Evolutionary conservation across 371 early-diverging fungal genomes (phyloP), one percentile per base, ranked within the genome.

Genomic region (Lichtheimia corymbifera): DNA sequence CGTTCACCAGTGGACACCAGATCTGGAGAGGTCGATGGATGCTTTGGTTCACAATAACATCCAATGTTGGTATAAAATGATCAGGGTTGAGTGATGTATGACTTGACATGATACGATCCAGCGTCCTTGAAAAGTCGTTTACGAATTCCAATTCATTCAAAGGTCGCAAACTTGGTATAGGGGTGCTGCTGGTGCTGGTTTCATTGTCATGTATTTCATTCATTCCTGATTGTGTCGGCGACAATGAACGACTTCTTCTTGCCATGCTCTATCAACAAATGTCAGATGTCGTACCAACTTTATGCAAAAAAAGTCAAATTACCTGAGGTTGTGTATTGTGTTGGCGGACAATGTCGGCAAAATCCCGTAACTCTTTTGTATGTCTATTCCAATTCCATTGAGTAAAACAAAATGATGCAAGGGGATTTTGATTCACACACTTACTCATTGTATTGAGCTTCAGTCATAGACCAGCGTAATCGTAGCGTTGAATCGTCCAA

Each of bases 1-100:
- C 74, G 53, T 78, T 77, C 3, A 84, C 60, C 17, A 82, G 41
- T 5, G 77, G 77, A n/a, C 73, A 72, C 62, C 79, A 77, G 12
- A 62, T 50, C 7, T 61, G 51, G 30, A 84, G 61, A 1, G 84
- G 72, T 24, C 64, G 44, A 17, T 65, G 63, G 18, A 80, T 61
- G 18, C 74, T 74, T 14, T 74, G 67, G 3, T 57, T 55, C 2
- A 66, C 68, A 4, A 81, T 70, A 0, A 71, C 69, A 12, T 67
- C 60, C 17, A 81, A 12, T 0, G 73, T 71, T 27, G 80, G 77
- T 59, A 80, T 73, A 59, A 49, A 65, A 17, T 67, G 58, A 47
- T 51, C 22, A 2, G 18, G 28, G 42, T 30, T 4, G 3, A 15
- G 27, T 25, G 40, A 41, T 43, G 53, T 30, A 25, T 24, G 64